Conservation (phyloP, 1,139 yeast species). For the Candida dubliniensis region DNA sequence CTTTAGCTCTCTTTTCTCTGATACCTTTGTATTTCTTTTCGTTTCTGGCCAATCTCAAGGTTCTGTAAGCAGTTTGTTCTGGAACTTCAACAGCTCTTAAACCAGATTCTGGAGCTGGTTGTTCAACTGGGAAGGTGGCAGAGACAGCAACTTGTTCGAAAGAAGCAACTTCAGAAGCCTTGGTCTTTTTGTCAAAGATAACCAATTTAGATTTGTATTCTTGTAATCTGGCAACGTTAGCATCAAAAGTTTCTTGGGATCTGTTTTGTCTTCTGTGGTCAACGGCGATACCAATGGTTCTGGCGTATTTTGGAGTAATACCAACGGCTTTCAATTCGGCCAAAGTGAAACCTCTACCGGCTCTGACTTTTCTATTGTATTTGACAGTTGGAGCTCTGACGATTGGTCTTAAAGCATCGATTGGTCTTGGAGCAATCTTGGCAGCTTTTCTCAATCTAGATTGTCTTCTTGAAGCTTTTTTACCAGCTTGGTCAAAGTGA, state of each 20-base stretch:
- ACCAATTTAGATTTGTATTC: constrained; percentile 96
- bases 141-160: constrained; percentile 77
- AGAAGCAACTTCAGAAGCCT: constrained; percentile 66
- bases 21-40: constrained; percentile 92
- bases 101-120: constrained; percentile 67
- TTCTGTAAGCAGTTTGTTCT: constrained; percentile 91
- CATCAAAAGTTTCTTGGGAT: constrained; percentile 92
- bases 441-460: constrained; percentile 96
- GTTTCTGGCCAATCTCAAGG: constrained; percentile 93
- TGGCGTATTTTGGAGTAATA: constrained; percentile 91
- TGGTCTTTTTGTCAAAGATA: constrained; percentile 86
- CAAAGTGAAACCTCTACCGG: constrained; percentile 98
- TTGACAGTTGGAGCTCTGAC: constrained; percentile 98
- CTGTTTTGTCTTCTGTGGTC: constrained; percentile 99
- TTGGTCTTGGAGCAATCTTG: constrained; percentile 94
- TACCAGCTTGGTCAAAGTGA: constrained; percentile 99
- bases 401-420: constrained; percentile 94
- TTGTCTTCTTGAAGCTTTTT: constrained; percentile 95
- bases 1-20: constrained; percentile 97
- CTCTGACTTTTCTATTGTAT: constrained; percentile 99
- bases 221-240: constrained; percentile 93
- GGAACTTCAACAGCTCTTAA: constrained; percentile 88
- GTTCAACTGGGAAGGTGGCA: constrained; percentile 90
- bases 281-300: constrained; percentile 97
- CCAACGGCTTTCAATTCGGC: constrained; percentile 99